Conservation (phyloP, 1,284 basidiomycete genomes). For the Cryptococcus wingfieldii region DNA sequence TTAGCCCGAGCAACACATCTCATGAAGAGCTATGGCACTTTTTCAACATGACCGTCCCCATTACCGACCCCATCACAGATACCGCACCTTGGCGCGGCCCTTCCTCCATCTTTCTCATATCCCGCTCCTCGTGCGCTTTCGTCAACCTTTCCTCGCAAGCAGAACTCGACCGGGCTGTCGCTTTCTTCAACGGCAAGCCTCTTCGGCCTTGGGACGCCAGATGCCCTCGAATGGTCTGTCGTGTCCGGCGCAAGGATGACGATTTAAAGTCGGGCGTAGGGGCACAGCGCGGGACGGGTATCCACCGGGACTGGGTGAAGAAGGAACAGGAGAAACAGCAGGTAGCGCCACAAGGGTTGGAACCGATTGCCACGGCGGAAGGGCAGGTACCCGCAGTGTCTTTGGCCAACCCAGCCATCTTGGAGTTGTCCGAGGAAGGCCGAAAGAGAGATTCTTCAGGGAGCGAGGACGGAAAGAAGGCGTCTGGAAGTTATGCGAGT, state of each 20-base stretch:
- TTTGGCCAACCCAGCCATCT: conserved; percentile 23
- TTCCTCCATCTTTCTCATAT: conserved; percentile 84
- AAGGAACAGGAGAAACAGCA: conserved; percentile 51
- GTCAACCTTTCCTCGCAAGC: conserved; percentile 73
- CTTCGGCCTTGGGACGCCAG: conserved; percentile 58
- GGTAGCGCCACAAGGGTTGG: conserved; percentile 6
- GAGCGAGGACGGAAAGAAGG: conserved; percentile 34
- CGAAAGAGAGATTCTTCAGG: conserved; percentile 24
- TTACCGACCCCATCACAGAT: conserved; percentile 5
- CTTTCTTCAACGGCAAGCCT: conserved; percentile 58
- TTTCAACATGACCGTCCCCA: conserved; percentile 56
- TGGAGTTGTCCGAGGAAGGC: conserved; percentile 38
- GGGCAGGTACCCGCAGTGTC: conserved; percentile 2
- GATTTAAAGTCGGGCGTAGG: conserved; percentile 86
- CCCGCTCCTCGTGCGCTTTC: conserved; percentile 87
- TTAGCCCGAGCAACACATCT: conserved; percentile 61
- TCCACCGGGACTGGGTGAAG: conserved; percentile 75
- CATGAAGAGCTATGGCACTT: conserved; percentile 85
- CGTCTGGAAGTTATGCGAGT: conserved; percentile 57
- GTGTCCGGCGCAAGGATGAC: conserved; percentile 77
- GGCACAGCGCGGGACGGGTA: conserved; percentile 77
- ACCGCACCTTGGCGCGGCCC: conserved; percentile 57
- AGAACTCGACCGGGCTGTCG: conserved; percentile 65
- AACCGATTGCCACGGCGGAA: neutral
- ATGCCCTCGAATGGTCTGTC: conserved; percentile 77